A percentile compares a stretch with the other conserved stretches of the same genome.
phyloP scores from a whole-genome alignment of 2,329 filamentous ascomycete species.

The Xylariaceae sp. region DNA sequence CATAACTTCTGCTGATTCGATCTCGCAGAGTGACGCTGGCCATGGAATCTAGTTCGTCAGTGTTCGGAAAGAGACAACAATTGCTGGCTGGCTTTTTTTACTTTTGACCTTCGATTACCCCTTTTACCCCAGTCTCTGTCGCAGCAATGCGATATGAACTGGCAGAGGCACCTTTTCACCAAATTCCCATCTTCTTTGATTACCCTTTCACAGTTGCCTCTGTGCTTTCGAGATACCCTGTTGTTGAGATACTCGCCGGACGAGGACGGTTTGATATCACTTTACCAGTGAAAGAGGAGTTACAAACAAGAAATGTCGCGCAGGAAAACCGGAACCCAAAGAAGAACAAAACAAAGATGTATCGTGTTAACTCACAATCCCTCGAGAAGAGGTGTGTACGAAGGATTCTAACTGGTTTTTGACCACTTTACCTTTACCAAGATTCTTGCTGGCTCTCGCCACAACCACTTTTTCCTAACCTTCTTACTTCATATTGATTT shows the following conservation, averaged over 20 bases:
- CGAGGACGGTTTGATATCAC: conserved; percentile 17
- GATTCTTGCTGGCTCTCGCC: conserved; percentile 15
- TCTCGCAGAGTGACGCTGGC: not conserved
- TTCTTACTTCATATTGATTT: conserved; percentile 13
- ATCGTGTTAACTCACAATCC: conserved; percentile 7
- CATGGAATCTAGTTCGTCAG: conserved; percentile 5
- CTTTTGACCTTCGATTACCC: conserved; percentile 12
- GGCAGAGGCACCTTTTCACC: conserved; percentile 13
- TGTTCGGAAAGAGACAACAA: conserved; percentile 7
- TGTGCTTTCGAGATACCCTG: conserved; percentile 23
- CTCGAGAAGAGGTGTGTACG: conserved; percentile 3
- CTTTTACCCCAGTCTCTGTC: conserved; percentile 10
- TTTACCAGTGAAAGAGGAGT: conserved; percentile 15
- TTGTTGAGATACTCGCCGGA: conserved; percentile 24
- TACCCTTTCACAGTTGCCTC: conserved; percentile 15
- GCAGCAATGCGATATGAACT: conserved; percentile 7
- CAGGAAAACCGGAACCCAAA: conserved; percentile 14
- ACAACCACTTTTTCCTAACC: conserved; percentile 10
- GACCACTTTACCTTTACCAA: conserved; percentile 10
- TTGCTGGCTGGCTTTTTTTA: conserved; percentile 18
- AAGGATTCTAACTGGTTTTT: conserved; percentile 18
- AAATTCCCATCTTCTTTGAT: conserved; percentile 10
- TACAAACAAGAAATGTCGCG: conserved; percentile 8
- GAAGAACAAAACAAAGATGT: conserved; percentile 7
- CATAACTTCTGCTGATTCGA: conserved; percentile 4